Base-by-base conservation (phyloP, 2,329 filamentous ascomycete genomes). In the Elsinoe perseae region DNA sequence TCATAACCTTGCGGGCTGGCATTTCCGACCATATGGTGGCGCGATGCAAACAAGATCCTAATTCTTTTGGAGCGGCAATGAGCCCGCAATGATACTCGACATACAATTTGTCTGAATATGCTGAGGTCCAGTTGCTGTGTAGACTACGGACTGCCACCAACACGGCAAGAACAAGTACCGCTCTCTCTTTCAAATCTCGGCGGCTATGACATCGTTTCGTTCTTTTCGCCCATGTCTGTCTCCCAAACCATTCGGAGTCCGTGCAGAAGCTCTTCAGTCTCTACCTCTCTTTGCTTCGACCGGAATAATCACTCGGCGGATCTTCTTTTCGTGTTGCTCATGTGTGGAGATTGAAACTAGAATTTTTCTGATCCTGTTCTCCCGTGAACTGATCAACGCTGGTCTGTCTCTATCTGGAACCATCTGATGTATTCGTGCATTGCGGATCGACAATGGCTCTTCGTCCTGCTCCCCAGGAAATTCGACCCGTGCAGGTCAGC, bases 311-410 rank as follows among this genome's bases (percentile, higher is more conserved):
- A 23, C 40, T 44, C 23, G 20, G 34, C 9, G 12, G 14, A 44
- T 44, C 23, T 18, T n/a, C 40, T 23, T 12, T 8, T 43, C 18
- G 21, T 43, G 3, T 12, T 43, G 40, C 40, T 43, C 9, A 8
- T 20, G n/a, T 43, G 40, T 43, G 40, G 40, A 43, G n/a, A n/a
- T n/a, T n/a, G n/a, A n/a, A 43, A 43, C 23, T 43, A 48, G 23
- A 16, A 48, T 48, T 48, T 48, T 48, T 28, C 38, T 43, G 38
- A 43, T 20, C 38, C 21, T n/a, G 38, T 43, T 48, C 43, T 48
- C 21, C 43, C 43, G 43, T 23, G 23, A 25, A n/a, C 43, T 25
- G 27, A 48, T 43, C 38, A 43, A 12, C 38, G 16, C 21, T 20
- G 18, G 12, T n/a, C 36, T 6, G 6, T 40, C 36, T 6, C 4